Evolutionary conservation across 2,329 filamentous ascomycete species (phyloP).

Genomic region (Chaetomiaceae sp.): DNA sequence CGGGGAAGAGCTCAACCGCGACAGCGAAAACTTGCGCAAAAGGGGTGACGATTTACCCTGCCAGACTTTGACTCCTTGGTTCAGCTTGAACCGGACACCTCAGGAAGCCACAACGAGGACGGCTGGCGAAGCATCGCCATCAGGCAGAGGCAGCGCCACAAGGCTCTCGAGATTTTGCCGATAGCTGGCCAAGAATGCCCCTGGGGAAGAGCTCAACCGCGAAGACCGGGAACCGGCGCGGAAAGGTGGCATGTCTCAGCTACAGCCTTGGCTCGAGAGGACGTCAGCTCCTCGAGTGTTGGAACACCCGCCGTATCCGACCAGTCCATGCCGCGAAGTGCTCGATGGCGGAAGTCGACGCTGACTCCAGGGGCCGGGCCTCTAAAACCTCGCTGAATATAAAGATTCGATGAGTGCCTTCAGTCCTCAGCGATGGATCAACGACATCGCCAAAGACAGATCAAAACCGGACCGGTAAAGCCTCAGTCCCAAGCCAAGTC

Average conservation of each 20-base stretch:
- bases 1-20: too few species aligned
- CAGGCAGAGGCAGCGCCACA: conserved; percentile 1
- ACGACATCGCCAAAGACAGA: neutral
- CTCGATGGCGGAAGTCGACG: conserved; percentile 10
- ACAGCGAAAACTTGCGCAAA: too few species aligned
- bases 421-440: too few species aligned
- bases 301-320: neutral
- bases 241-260: neutral
- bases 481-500: neutral
- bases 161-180: neutral
- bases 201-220: conserved; percentile 15
- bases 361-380: neutral
- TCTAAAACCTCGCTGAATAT: neutral
- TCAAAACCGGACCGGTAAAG: neutral
- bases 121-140: neutral
- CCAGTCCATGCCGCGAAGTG: neutral
- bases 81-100: neutral
- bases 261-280: neutral
- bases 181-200: too few species aligned
- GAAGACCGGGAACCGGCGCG: neutral
- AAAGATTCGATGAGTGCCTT: neutral
- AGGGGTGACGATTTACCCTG: too few species aligned
- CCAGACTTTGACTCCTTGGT: neutral
- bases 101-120: neutral
- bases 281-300: neutral